Percentiles rank a stretch among this genome's conserved stretches.
Conservation (phyloP, 2,329 filamentous ascomycete species). For the Botryotinia convoluta region DNA sequence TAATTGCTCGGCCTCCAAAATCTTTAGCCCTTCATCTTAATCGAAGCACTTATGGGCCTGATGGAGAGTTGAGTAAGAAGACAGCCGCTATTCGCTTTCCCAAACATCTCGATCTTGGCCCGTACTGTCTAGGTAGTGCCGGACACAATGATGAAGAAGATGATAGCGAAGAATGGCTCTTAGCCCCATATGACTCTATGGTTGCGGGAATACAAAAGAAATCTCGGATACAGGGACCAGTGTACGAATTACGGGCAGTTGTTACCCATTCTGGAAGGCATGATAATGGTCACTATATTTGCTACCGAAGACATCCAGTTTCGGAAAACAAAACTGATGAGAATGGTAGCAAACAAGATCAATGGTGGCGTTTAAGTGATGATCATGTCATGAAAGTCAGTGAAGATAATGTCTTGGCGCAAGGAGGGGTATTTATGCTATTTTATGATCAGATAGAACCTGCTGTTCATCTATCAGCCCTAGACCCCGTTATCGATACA, state of each 20-base stretch:
- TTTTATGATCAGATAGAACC: conserved; percentile 81
- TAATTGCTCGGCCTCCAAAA: conserved; percentile 77
- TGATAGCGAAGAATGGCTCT: conserved; percentile 65
- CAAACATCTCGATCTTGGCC: conserved; percentile 66
- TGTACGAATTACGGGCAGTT: conserved; percentile 78
- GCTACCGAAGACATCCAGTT: conserved; percentile 70
- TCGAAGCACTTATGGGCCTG: conserved; percentile 81
- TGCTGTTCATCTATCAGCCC: conserved; percentile 11
- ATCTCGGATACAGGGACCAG: conserved; percentile 54
- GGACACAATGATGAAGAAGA: conserved; percentile 31
- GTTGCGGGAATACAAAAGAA: conserved; percentile 54
- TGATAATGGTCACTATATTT: conserved; percentile 94
- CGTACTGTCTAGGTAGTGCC: conserved; percentile 76
- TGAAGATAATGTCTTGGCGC: conserved; percentile 69
- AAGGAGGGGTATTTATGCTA: conserved; percentile 89
- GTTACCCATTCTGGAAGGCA: conserved; percentile 88
- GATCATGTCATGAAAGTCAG: conserved; percentile 74
- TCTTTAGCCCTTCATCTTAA: conserved; percentile 87
- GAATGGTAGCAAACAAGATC: conserved; percentile 37
- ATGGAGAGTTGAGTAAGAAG: conserved; percentile 80
- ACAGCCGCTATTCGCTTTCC: conserved; percentile 77
- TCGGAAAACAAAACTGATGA: conserved; percentile 32
- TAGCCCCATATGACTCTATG: conserved; percentile 70
- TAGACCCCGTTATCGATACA: neutral
- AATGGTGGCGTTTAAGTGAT: conserved; percentile 92